Base-by-base conservation (phyloP, 805 yeast species). In the Dipodascus geniculatus region DNA sequence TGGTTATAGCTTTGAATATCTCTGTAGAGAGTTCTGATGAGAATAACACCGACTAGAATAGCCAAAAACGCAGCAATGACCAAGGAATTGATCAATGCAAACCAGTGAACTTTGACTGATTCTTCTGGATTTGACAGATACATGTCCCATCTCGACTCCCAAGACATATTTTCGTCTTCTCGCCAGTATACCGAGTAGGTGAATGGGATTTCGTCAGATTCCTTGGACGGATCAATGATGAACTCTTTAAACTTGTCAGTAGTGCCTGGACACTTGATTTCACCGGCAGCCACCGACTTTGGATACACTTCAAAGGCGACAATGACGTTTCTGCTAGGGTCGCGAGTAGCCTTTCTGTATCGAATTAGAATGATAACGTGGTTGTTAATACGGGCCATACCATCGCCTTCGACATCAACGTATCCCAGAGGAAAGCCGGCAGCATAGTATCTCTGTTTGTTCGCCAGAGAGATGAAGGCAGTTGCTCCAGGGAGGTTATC, bases 241-340 rank as follows among this genome's bases (percentile, higher is more conserved):
- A 75, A 80, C 57, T 81, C 80, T 38, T 77, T 71, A 64, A 73
- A 83, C 60, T 77, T 70, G 58, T 77, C 81, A 6, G 82, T 73
- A 2, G 85, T 81, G 11, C 89, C 90, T 1, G 95, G 95, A 66
- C 96, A 88, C 51, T 68, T 74, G 65, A 68, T 76, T 65, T 75
- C 80, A 70, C 51, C 55, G 28, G 23, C 48, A 48, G 76, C 71
- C 11, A 85, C 90, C 53, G 93, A 84, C 64, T 80, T 83, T 9
- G 96, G 96, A 64, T 88, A 88, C 14, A 87, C 86, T 68, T 88
- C 96, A 60, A 89, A 85, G 0, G 96, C 96, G 19, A 88, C 95
- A 60, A 88, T 86, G 17, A 57, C 61, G 20, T 57, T 57, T 6
- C 65, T 62, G 51, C 64, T 67, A 31, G 72, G 69, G 63, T 72